These are phyloP conservation scores for Kalmanozyma brasiliensis DNA, from an alignment of 1,284 basidiomycete species.

Conservation along the genomic window DNA sequence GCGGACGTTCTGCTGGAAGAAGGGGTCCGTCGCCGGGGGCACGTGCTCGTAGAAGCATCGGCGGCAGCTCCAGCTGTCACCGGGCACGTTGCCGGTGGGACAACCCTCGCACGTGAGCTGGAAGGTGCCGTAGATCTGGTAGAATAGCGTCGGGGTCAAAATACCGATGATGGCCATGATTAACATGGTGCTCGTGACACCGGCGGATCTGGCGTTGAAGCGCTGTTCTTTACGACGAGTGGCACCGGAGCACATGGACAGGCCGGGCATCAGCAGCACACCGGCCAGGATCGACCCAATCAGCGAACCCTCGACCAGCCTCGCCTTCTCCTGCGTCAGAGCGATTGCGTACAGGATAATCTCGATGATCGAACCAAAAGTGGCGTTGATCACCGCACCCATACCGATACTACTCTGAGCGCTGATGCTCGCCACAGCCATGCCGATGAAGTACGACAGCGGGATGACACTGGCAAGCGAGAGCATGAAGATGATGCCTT, in stretches of 20 bases:
- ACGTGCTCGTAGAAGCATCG: slow-evolving; percentile 96
- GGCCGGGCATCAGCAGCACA: slow-evolving; percentile 94
- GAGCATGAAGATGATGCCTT: slow-evolving; percentile 84
- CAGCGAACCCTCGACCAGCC: slow-evolving; percentile 95
- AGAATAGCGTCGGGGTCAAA: slow-evolving; percentile 94
- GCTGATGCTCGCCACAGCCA: slow-evolving; percentile 98
- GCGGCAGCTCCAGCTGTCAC: slow-evolving; percentile 79
- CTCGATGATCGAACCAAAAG: slow-evolving; percentile 97
- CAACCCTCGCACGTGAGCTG: slow-evolving; percentile 92
- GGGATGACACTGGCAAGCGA: slow-evolving; percentile 93
- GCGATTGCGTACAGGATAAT: slow-evolving; percentile 93
- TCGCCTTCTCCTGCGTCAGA: slow-evolving; percentile 86
- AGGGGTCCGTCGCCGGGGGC: slow-evolving; percentile 89
- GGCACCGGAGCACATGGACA: slow-evolving; percentile 96
- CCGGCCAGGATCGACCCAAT: slow-evolving; percentile 93
- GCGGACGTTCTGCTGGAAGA: slow-evolving; percentile 96
- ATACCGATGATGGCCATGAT: slow-evolving; percentile 99
- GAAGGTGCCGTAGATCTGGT: slow-evolving; percentile 99
- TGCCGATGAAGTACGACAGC: slow-evolving; percentile 98
- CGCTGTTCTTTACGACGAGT: slow-evolving; percentile 91
- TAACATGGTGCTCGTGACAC: slow-evolving; percentile 98
- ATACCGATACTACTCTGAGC: slow-evolving; percentile 98
- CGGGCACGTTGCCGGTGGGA: slow-evolving; percentile 70
- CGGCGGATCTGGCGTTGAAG: slow-evolving; percentile 97
- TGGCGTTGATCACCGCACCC: slow-evolving; percentile 99